These are phyloP conservation scores for Talaromyces proteolyticus DNA, from an alignment of 495 filamentous ascomycete genomes.

Conservation along the genomic window DNA sequence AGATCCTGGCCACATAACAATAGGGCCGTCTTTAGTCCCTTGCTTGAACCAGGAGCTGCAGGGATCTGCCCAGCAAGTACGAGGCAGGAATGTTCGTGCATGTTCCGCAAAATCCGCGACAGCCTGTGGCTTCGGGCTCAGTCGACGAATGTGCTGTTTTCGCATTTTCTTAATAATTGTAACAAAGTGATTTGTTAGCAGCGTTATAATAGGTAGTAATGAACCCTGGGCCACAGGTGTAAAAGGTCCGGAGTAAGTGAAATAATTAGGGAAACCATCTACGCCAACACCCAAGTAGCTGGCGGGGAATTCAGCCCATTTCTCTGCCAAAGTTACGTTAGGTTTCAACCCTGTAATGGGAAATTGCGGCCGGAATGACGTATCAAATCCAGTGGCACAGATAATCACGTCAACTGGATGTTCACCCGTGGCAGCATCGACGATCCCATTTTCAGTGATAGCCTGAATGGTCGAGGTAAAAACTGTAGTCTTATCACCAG, in stretches of 20 bases:
- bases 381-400: too few species aligned
- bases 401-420: constrained; percentile 19
- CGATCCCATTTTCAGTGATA: constrained; percentile 26
- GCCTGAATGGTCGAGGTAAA: constrained; percentile 8
- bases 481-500: constrained; percentile 9
- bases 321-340: constrained; percentile 26
- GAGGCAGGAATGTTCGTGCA: constrained; percentile 22
- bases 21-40: background rate
- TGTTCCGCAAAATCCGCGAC: constrained; percentile 27
- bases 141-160: constrained; percentile 13
- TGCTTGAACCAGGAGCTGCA: constrained; percentile 35
- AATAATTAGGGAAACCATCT: constrained; percentile 51
- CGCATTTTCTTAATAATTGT: constrained; percentile 27
- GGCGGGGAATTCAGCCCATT: constrained; percentile 31
- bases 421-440: constrained; percentile 26
- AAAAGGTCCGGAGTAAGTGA: constrained; percentile 19
- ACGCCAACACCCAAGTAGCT: constrained; percentile 47
- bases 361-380: constrained; percentile 26
- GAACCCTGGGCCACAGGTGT: constrained; percentile 17
- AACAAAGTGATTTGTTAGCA: constrained; percentile 32
- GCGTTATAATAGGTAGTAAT: constrained; percentile 21
- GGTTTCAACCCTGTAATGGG: constrained; percentile 30
- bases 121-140: constrained; percentile 9
- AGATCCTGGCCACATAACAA: constrained; percentile 13
- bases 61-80: constrained; percentile 26